These are phyloP conservation scores for Tolypocladium paradoxum DNA, from an alignment of 2,329 filamentous ascomycete genomes.

Conservation along the genomic window DNA sequence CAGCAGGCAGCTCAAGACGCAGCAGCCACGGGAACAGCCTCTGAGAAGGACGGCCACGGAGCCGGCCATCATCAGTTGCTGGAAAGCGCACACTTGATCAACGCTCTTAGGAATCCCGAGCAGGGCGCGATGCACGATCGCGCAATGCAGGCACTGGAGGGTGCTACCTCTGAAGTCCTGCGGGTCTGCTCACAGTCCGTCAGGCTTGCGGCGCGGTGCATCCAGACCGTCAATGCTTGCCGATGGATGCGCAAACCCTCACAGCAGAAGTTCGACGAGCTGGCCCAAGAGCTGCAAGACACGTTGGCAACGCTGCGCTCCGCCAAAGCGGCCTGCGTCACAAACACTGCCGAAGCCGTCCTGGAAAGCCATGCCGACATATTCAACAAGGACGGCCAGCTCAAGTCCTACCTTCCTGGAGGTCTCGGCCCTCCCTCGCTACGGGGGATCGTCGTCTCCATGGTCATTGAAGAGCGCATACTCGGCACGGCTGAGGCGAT, in stretches of 20 bases:
- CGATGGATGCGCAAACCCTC: conserved; percentile 18
- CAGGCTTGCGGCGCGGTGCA: conserved; percentile 11
- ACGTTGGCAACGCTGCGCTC: conserved; percentile 15
- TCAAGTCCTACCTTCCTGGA: conserved; percentile 15
- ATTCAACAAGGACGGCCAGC: conserved; percentile 28
- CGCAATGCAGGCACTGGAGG: conserved; percentile 20
- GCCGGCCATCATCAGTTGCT: conserved; percentile 16
- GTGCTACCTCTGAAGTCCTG: conserved; percentile 16
- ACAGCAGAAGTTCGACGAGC: conserved; percentile 9
- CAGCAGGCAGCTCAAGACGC: not conserved
- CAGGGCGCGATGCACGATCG: conserved; percentile 17
- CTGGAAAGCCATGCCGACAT: conserved; percentile 26
- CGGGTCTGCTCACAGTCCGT: conserved; percentile 13
- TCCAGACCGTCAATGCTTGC: conserved; percentile 16
- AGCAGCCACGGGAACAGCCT: not conserved
- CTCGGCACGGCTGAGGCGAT: conserved; percentile 12
- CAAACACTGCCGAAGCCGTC: conserved; percentile 27
- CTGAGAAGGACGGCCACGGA: conserved; percentile 6
- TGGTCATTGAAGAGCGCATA: conserved; percentile 37
- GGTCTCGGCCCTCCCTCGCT: conserved; percentile 16
- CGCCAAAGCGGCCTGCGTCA: conserved; percentile 14
- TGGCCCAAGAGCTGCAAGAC: conserved; percentile 9
- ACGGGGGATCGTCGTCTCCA: conserved; percentile 29
- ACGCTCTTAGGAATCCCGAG: conserved; percentile 27
- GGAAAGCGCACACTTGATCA: conserved; percentile 21